Conservation (phyloP, 2,329 filamentous ascomycete genomes). For the Colletotrichum australisinense region DNA sequence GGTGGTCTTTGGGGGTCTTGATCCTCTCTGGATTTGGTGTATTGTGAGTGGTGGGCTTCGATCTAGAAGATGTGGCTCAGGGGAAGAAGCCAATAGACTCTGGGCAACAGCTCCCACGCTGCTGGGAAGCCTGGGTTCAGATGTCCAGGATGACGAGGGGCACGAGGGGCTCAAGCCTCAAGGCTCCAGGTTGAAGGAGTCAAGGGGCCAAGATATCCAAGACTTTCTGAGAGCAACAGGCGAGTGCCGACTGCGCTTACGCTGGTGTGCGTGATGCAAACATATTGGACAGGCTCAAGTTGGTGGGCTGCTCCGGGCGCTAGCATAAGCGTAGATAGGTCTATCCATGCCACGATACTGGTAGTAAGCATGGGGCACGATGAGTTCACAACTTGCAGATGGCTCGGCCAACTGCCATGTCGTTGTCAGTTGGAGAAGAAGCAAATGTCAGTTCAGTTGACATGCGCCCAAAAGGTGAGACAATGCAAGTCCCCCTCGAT, state of each 20-base stretch:
- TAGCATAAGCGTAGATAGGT: neutral
- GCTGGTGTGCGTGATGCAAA: conserved; percentile 3
- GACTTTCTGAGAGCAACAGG: neutral
- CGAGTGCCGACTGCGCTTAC: conserved; percentile 28
- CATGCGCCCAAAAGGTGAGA: conserved; percentile 19
- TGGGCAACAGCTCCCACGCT: neutral
- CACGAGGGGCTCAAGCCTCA: neutral
- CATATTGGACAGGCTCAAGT: neutral
- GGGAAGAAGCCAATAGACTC: conserved; percentile 13
- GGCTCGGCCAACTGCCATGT: neutral
- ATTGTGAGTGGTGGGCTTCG: conserved; percentile 11
- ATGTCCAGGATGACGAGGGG: neutral
- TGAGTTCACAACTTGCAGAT: neutral
- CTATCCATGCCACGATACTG: neutral
- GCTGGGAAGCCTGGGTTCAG: neutral
- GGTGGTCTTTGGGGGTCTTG: conserved; percentile 2
- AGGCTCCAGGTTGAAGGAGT: too few species aligned
- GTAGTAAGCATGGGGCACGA: neutral
- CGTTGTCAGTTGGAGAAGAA: conserved; percentile 6
- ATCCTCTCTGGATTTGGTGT: conserved; percentile 2
- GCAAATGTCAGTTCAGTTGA: conserved; percentile 18
- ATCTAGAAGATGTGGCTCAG: neutral
- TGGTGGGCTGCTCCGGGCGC: neutral
- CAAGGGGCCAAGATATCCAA: too few species aligned
- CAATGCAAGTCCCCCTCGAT: neutral